Evolutionary conservation across 108 stramenopile species (phyloP).

Genomic region (Pinguiococcus pyrenoidosus): DNA sequence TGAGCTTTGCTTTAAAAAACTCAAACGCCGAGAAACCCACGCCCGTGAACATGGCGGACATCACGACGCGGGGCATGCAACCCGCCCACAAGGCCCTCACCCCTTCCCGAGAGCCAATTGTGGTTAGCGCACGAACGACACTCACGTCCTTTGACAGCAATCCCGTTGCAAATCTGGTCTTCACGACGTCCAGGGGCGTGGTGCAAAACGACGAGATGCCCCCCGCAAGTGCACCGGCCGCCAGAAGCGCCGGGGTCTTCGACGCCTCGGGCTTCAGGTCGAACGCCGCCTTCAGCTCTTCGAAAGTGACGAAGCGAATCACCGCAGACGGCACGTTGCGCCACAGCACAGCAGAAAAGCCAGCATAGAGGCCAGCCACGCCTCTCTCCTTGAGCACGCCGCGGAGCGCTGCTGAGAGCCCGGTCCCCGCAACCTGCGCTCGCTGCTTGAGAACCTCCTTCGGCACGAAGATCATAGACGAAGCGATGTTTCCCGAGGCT

Average conservation of each 20-base stretch:
- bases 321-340: conserved; percentile 55
- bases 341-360: conserved; percentile 47
- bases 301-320: conserved; percentile 52
- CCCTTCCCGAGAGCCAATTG: conserved; percentile 18
- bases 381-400: conserved; percentile 28
- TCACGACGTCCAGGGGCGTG: conserved; percentile 57
- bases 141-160: conserved; percentile 8
- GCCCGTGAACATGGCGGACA: conserved; percentile 23
- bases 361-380: conserved; percentile 42
- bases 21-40: conserved; percentile 16
- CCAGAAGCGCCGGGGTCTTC: conserved; percentile 15
- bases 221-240: conserved; percentile 53
- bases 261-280: conserved; percentile 1
- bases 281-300: conserved; percentile 34
- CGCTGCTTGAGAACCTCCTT: conserved; percentile 60
- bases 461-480: conserved; percentile 52
- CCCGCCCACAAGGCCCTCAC: conserved; percentile 25
- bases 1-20: too few species aligned
- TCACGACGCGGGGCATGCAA: conserved; percentile 13
- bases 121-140: conserved; percentile 2
- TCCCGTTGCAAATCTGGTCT: conserved; percentile 36
- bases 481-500: conserved; percentile 51
- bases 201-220: conserved; percentile 40
- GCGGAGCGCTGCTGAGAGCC: conserved; percentile 8
- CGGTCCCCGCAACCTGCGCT: conserved; percentile 27